Evolutionary conservation across 129 eudicot species (phyloP).

Genomic region (Lactuca saligna): DNA sequence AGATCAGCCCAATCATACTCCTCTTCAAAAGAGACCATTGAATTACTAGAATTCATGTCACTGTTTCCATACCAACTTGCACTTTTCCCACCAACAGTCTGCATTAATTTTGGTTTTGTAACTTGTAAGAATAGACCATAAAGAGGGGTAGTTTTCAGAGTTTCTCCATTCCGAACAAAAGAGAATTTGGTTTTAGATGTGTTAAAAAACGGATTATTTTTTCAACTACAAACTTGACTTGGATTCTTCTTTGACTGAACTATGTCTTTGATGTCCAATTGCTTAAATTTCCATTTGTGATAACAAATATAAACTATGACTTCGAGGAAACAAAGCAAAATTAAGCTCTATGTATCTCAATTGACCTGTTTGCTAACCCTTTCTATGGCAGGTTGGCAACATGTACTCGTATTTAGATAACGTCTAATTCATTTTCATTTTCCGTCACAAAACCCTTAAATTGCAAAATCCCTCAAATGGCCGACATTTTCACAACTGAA

Average conservation of each 20-base stretch:
- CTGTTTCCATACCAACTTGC: slow-evolving; percentile 46
- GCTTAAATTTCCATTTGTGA: background rate
- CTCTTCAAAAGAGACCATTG: slow-evolving; percentile 29
- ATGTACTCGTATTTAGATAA: background rate
- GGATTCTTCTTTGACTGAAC: background rate
- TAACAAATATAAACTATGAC: slow-evolving; percentile 1
- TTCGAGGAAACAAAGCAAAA: background rate
- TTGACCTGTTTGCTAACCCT: background rate
- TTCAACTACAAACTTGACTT: background rate
- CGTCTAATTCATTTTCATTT: background rate
- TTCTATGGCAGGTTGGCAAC: background rate
- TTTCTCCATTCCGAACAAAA: no score
- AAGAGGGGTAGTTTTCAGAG: no score
- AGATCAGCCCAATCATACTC: slow-evolving; percentile 72
- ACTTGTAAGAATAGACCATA: background rate
- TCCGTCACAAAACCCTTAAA: slow-evolving; percentile 2
- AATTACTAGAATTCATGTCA: slow-evolving; percentile 32
- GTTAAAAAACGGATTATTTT: no score
- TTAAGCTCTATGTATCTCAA: slow-evolving; percentile 9
- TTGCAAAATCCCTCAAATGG: background rate
- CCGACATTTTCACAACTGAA: background rate
- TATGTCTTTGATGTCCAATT: background rate
- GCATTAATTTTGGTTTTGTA: slow-evolving; percentile 18
- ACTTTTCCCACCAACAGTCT: slow-evolving; percentile 77
- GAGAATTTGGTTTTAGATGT: no score